Conservation (phyloP, 2,329 filamentous ascomycete genomes). For the Sporothrix euskadiensis region DNA sequence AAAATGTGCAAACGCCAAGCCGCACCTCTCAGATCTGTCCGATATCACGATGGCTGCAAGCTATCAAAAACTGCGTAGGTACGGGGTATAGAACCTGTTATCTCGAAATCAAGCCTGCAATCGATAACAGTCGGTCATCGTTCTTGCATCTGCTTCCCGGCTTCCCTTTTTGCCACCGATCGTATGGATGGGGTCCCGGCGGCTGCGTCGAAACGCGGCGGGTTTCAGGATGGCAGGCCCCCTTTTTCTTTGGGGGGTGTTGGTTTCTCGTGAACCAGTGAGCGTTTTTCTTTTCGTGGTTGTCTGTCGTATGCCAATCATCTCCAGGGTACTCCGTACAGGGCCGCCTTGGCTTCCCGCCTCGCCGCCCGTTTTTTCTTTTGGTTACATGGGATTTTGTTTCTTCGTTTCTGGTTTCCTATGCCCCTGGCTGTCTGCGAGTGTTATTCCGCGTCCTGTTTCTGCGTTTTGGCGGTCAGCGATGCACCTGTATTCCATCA, state of each 20-base stretch:
- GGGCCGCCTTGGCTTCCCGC: not conserved
- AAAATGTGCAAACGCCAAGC: not conserved
- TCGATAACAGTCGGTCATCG: not conserved
- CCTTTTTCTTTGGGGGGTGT: not conserved
- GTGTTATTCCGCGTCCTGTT: not conserved
- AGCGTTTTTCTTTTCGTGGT: not conserved
- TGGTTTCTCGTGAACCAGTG: not conserved
- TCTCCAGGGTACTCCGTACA: not conserved
- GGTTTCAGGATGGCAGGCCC: constrained; percentile 25
- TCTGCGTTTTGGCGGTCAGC: not conserved
- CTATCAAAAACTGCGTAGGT: not conserved
- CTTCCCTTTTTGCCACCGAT: constrained; percentile 9
- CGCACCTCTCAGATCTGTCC: not conserved
- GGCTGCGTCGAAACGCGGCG: constrained; percentile 27
- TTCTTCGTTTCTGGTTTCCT: not conserved
- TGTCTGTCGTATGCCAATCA: not conserved
- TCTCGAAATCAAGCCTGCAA: not conserved
- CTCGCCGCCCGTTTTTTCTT: not conserved
- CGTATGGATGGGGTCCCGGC: constrained; percentile 19
- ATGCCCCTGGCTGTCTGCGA: not conserved
- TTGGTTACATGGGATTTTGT: constrained; percentile 4
- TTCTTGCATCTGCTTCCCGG: not conserved
- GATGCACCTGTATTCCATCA: not conserved
- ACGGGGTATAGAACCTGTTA: not conserved
- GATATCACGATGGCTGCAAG: not conserved